phyloP scores from a whole-genome alignment of 208 protist genomes.

The Crithidia expoeki region DNA sequence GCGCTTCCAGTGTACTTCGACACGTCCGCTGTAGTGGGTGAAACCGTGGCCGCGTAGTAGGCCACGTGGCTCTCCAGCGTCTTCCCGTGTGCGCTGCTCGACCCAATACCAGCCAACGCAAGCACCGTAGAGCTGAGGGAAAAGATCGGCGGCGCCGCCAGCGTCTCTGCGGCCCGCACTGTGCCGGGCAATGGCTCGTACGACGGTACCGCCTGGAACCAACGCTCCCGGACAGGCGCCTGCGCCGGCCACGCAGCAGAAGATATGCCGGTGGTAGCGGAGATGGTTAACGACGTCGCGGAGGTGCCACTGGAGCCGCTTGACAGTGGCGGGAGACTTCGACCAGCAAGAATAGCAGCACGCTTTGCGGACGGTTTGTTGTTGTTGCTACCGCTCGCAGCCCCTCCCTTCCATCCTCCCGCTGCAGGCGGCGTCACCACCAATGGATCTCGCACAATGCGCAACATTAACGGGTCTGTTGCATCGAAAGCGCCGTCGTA shows the following conservation, averaged over 20 bases:
- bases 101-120: constrained; percentile 28
- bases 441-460: constrained; percentile 53
- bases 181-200: constrained; percentile 84
- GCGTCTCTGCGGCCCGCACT: constrained; percentile 40
- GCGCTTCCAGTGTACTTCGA: neutral
- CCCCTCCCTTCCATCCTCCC: no score
- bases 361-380: neutral
- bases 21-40: constrained; percentile 6
- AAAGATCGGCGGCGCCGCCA: constrained; percentile 37
- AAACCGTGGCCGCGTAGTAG: constrained; percentile 36
- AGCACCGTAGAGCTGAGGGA: constrained; percentile 46
- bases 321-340: constrained; percentile 1
- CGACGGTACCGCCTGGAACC: constrained; percentile 76
- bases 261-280: neutral
- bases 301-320: neutral
- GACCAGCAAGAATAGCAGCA: constrained; percentile 2
- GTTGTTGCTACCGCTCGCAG: no score
- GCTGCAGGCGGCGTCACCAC: neutral
- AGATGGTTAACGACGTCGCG: neutral
- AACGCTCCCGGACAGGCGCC: constrained; percentile 36
- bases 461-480: constrained; percentile 47
- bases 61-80: constrained; percentile 52
- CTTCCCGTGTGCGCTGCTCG: constrained; percentile 28
- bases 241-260: constrained; percentile 33
- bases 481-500: constrained; percentile 57